phyloP scores from a whole-genome alignment of 495 filamentous ascomycete genomes.

The Evansstolkia leycettana region DNA sequence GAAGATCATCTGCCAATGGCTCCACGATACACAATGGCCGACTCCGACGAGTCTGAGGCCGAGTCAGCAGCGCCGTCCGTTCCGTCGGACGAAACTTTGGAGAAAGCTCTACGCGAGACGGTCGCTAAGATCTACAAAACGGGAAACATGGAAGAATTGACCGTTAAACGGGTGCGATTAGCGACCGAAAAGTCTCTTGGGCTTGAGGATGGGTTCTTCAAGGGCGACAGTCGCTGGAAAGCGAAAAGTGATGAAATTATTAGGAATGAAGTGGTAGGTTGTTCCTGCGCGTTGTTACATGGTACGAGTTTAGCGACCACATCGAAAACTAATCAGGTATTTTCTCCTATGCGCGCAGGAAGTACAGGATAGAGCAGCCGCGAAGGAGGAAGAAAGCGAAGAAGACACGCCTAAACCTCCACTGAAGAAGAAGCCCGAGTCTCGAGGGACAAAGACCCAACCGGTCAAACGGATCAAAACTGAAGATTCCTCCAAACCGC shows the following conservation, averaged over 20 bases:
- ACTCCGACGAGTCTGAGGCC: conserved; percentile 20
- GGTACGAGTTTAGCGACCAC: too few species aligned
- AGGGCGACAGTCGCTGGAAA: conserved; percentile 56
- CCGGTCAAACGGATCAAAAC: conserved; percentile 18
- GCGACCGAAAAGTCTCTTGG: conserved; percentile 51
- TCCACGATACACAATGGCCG: conserved; percentile 20
- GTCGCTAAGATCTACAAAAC: conserved; percentile 45
- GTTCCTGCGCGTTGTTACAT: too few species aligned
- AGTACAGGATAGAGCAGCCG: conserved; percentile 16
- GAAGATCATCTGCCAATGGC: conserved; percentile 11
- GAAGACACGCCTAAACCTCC: conserved; percentile 5
- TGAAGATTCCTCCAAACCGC: conserved; percentile 9
- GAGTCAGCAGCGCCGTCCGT: conserved; percentile 2
- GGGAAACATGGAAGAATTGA: conserved; percentile 51
- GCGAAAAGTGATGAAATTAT: conserved; percentile 65
- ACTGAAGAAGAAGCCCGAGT: conserved; percentile 7
- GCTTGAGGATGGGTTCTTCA: conserved; percentile 61
- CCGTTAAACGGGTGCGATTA: conserved; percentile 62
- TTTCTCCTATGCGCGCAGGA: conserved; percentile 11
- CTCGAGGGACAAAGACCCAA: conserved; percentile 6
- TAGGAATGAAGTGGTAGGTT: conserved; percentile 53
- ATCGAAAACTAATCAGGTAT: not conserved
- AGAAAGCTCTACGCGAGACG: conserved; percentile 44
- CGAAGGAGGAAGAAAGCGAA: conserved; percentile 6
- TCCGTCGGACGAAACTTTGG: conserved; percentile 28